Base-by-base conservation (phyloP, 805 yeast genomes). In the Teunomyces aglyptinius region DNA sequence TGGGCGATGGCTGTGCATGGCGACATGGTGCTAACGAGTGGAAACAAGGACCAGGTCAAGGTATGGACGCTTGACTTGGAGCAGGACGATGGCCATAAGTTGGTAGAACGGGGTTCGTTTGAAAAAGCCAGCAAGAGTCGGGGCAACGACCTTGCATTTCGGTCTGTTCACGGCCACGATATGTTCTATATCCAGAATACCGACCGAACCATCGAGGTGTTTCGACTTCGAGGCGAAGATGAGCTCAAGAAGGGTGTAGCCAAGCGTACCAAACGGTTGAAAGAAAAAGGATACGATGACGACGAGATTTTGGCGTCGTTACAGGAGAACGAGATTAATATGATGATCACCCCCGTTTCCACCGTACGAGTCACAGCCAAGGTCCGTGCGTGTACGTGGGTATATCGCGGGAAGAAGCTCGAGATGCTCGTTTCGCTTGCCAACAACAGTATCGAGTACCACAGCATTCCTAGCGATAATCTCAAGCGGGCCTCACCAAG, bases 141-240 rank as follows among this genome's bases (percentile, higher is more conserved):
- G 59, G 86, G 90, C 49, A 66, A 77, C 8, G 78, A 75, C 27
- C 68, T 90, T 24, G 67, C 72, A 36, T 89, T 88, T 64, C 64
- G 65, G 35, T 34, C 19, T 1, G 53, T 63, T 6, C 53, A 53
- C 29, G 61, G 60, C 38, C 71, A 71, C 44, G 76, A 77, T 39
- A 77, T 82, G 51, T 82, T 90, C 53, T 81, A 77, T 34, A 71
- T 88, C 41, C 92, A 89, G 53, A 90, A 91, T 52, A 76, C 85
- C 7, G 99, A 91, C 63, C 79, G 84, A 63, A 81, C 91, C 0
- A 69, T 86, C 6, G 98, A 94, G 65, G 51, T 89, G 2, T 91
- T 85, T 73, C 77, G 96, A 63, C 64, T 87, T 15, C 81, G 97
- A 61, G 70, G 83, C 0, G 77, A 76, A 6, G 88, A 85, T 15